phyloP scores from a whole-genome alignment of 179 eudicot genomes.

The Dionaea muscipula region DNA sequence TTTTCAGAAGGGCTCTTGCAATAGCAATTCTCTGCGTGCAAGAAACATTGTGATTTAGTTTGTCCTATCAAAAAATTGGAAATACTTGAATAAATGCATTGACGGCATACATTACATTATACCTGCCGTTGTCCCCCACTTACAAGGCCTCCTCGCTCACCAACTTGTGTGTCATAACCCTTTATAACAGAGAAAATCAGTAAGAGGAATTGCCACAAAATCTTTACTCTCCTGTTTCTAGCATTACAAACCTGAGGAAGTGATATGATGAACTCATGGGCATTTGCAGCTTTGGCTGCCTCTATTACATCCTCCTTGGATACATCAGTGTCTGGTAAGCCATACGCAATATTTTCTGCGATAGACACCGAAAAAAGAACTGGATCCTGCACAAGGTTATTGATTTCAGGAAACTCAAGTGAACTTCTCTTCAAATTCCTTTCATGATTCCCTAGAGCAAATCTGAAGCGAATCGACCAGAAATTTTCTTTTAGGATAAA shows the following conservation, averaged over 20 bases:
- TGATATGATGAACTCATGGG: slow-evolving; percentile 89
- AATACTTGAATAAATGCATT: not conserved
- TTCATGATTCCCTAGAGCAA: too few species aligned
- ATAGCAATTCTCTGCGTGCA: slow-evolving; percentile 81
- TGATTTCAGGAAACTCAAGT: not conserved
- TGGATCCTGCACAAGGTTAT: slow-evolving; percentile 58
- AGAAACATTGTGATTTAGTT: not conserved
- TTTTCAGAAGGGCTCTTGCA: slow-evolving; percentile 87
- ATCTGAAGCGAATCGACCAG: too few species aligned
- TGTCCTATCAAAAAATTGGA: not conserved
- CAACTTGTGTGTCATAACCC: slow-evolving; percentile 98
- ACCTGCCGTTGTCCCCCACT: slow-evolving; percentile 99
- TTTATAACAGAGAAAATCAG: slow-evolving; percentile 24
- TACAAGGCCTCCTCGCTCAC: slow-evolving; percentile 90
- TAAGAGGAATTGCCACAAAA: slow-evolving; percentile 4
- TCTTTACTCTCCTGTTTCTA: not conserved
- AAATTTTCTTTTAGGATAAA: too few species aligned
- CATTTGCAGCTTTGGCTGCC: slow-evolving; percentile 99
- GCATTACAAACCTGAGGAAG: slow-evolving; percentile 68
- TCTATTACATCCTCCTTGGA: slow-evolving; percentile 78
- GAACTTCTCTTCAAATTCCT: not conserved
- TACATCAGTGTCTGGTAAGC: slow-evolving; percentile 78
- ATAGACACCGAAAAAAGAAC: slow-evolving; percentile 89
- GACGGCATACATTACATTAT: slow-evolving; percentile 4
- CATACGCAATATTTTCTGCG: slow-evolving; percentile 97